Evolutionary conservation across 2,329 filamentous ascomycete species (phyloP).

Genomic region (Dendryphion nanum): DNA sequence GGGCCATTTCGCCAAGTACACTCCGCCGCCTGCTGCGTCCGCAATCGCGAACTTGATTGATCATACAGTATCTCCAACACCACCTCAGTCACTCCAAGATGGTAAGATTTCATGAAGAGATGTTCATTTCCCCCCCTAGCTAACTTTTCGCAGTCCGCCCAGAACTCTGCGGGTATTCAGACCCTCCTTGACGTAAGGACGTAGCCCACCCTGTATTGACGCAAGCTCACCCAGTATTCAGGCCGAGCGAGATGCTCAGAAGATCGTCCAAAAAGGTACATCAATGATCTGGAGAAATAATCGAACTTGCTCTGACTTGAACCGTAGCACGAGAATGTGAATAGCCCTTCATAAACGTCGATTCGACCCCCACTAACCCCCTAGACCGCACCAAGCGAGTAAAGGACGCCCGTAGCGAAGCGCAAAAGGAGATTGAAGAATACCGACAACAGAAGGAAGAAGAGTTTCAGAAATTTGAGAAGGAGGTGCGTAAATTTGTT

Average conservation of each 20-base stretch:
- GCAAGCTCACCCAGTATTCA: slow-evolving; percentile 48
- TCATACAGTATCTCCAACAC: background rate
- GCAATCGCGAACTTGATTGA: slow-evolving; percentile 1
- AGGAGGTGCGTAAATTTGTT: slow-evolving; percentile 56
- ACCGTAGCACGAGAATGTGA: slow-evolving; percentile 80
- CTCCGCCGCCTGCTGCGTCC: slow-evolving; percentile 1
- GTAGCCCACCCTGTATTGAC: slow-evolving; percentile 21
- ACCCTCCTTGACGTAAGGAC: slow-evolving; percentile 90
- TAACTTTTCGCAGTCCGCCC: slow-evolving; percentile 70
- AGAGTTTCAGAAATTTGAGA: slow-evolving; percentile 93
- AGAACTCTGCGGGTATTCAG: slow-evolving; percentile 98
- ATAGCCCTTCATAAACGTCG: slow-evolving; percentile 7
- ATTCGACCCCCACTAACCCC: slow-evolving; percentile 14
- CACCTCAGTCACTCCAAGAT: background rate
- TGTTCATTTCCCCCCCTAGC: slow-evolving; percentile 1
- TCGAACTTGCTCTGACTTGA: slow-evolving; percentile 14
- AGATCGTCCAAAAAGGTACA: slow-evolving; percentile 99
- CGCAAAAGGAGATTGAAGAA: slow-evolving; percentile 95
- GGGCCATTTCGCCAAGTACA: slow-evolving; percentile 4
- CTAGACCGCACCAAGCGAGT: slow-evolving; percentile 92
- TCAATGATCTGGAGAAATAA: background rate
- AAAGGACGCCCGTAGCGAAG: slow-evolving; percentile 93
- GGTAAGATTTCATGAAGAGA: background rate
- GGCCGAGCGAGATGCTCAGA: slow-evolving; percentile 97
- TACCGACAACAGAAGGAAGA: slow-evolving; percentile 88